Conservation (phyloP, 371 early-diverging fungal genomes). For the Rhizopus sp. region DNA sequence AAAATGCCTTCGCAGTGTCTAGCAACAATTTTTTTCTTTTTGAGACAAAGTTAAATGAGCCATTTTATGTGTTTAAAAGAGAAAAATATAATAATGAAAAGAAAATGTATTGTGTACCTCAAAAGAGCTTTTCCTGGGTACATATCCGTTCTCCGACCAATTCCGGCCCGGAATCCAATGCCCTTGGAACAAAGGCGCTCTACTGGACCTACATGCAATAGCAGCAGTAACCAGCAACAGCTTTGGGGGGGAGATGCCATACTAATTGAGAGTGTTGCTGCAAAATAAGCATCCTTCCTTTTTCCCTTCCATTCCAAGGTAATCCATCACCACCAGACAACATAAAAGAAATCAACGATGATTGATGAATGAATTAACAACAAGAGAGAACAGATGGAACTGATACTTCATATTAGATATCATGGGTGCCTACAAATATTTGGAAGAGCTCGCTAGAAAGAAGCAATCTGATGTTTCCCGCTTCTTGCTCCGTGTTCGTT, state of each 20-base stretch:
- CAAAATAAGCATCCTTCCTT: constrained; percentile 26
- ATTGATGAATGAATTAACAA: constrained; percentile 7
- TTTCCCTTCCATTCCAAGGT: constrained; percentile 30
- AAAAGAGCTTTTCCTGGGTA: too few species aligned
- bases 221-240: not conserved
- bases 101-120: too few species aligned
- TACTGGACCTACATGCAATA: too few species aligned
- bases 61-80: too few species aligned
- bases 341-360: not conserved
- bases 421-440: constrained; percentile 86
- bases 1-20: too few species aligned
- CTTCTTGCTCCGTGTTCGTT: constrained; percentile 96
- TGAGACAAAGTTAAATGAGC: too few species aligned
- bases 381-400: not conserved
- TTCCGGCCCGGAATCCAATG: too few species aligned
- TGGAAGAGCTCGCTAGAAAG: constrained; percentile 98
- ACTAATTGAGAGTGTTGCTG: not conserved
- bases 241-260: not conserved
- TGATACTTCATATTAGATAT: not conserved
- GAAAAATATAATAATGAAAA: too few species aligned
- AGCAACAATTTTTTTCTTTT: too few species aligned
- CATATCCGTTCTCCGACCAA: too few species aligned
- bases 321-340: constrained; percentile 5
- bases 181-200: too few species aligned
- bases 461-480: constrained; percentile 99